Percentiles rank a stretch among this genome's conserved stretches.
Evolutionary conservation across 345 rosid species (phyloP).

Genomic region (Gossypioides kirkii): DNA sequence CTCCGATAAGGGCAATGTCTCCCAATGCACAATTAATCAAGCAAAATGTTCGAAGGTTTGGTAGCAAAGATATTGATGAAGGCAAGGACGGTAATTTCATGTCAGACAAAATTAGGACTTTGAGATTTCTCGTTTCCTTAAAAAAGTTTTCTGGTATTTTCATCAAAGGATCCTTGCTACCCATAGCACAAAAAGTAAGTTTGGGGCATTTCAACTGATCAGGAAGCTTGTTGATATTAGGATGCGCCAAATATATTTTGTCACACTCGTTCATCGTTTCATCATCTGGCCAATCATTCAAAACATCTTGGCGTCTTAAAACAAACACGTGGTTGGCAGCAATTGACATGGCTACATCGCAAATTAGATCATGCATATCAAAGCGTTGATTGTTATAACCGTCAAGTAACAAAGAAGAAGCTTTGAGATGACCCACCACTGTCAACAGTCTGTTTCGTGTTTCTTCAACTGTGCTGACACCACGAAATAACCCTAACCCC

Average conservation of each 20-base stretch:
- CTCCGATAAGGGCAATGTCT: neutral
- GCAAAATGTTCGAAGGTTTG: neutral
- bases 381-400: neutral
- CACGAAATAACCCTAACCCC: slow-evolving; percentile 16
- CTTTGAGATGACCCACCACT: slow-evolving; percentile 9
- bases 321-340: neutral
- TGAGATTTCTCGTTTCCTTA: no score
- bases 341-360: slow-evolving; percentile 10
- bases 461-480: neutral
- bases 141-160: neutral
- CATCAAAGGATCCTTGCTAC: neutral
- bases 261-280: no score
- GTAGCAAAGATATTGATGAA: neutral
- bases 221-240: neutral
- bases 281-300: neutral
- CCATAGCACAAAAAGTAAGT: neutral
- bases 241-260: no score
- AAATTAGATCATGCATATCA: slow-evolving; percentile 17
- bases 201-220: neutral
- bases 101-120: neutral
- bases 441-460: neutral
- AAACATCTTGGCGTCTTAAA: neutral
- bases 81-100: neutral
- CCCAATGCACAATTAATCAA: fast-evolving
- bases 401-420: slow-evolving; percentile 14